Evolutionary conservation across 805 yeast species (phyloP).

Genomic region (Zygoascus tannicola): DNA sequence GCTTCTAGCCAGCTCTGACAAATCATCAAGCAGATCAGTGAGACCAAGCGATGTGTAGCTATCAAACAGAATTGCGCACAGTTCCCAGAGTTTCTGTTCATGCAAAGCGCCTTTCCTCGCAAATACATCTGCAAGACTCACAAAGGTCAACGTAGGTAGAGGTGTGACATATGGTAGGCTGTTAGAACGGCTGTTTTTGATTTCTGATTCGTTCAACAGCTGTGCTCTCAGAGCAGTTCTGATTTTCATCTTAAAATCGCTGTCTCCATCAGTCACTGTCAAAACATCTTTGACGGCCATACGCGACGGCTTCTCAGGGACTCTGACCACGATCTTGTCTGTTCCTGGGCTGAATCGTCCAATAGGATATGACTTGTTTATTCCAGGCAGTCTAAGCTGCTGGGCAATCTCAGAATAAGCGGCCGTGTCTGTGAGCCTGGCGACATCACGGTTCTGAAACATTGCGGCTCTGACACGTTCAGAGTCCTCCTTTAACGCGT

Average conservation of each 20-base stretch:
- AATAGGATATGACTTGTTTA: conserved; percentile 5
- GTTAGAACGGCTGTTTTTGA: conserved; percentile 1
- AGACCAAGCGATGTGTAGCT: conserved; percentile 21
- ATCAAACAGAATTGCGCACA: conserved; percentile 59
- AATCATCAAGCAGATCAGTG: conserved; percentile 14
- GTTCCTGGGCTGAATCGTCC: conserved; percentile 12
- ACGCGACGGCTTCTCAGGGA: neutral
- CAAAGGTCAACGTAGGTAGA: conserved; percentile 4
- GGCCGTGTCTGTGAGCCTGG: neutral
- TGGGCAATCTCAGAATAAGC: conserved; percentile 10
- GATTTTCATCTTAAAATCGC: no score
- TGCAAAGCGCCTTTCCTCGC: neutral
- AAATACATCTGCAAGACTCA: conserved; percentile 1
- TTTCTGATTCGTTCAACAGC: neutral
- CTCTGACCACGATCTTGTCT: conserved; percentile 7
- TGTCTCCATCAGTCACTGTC: no score
- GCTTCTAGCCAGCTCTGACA: neutral
- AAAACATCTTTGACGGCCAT: neutral
- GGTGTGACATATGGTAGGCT: conserved; percentile 8
- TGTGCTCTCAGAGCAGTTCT: neutral
- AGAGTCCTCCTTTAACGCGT: no score
- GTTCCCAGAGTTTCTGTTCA: conserved; percentile 38
- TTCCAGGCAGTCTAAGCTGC: conserved; percentile 12
- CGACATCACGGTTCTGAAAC: no score
- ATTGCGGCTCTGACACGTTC: no score